phyloP scores from a whole-genome alignment of 2,329 filamentous ascomycete genomes.

The Hymenoscyphus linearis region DNA sequence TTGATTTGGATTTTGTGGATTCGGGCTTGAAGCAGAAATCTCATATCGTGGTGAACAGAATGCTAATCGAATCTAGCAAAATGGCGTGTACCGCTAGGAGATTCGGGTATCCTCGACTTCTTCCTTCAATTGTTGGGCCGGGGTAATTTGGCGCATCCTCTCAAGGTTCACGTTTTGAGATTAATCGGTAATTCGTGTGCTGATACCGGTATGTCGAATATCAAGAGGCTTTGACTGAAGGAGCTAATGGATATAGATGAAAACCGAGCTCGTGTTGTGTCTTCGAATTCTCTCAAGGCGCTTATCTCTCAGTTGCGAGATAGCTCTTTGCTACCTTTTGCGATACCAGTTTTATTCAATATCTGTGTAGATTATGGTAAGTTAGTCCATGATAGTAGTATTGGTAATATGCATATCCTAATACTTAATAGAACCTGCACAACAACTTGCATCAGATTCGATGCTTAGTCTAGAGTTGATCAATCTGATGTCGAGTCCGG shows the following conservation, averaged over 20 bases:
- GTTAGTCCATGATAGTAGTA: slow-evolving; percentile 12
- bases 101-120: slow-evolving; percentile 53
- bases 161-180: slow-evolving; percentile 52
- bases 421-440: slow-evolving; percentile 42
- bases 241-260: slow-evolving; percentile 40
- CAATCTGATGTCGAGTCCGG: slow-evolving; percentile 43
- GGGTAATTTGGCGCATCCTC: slow-evolving; percentile 35
- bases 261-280: slow-evolving; percentile 52
- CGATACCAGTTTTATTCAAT: slow-evolving; percentile 57
- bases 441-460: slow-evolving; percentile 48
- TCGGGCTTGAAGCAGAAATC: neutral
- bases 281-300: slow-evolving; percentile 41
- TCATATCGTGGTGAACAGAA: neutral
- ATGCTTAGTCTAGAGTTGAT: slow-evolving; percentile 46
- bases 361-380: slow-evolving; percentile 59
- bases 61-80: slow-evolving; percentile 37
- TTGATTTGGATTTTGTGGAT: neutral
- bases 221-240: neutral
- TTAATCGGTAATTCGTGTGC: slow-evolving; percentile 59
- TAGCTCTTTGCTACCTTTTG: slow-evolving; percentile 46
- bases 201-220: slow-evolving; percentile 43
- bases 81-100: slow-evolving; percentile 52
- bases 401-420: slow-evolving; percentile 15
- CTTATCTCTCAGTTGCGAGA: slow-evolving; percentile 44
- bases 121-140: slow-evolving; percentile 44